Percentiles rank a stretch among this genome's conserved stretches.
Evolutionary conservation across 176 grass and related monocot genomes (phyloP).

Genomic region (Oryza glumipatula): DNA sequence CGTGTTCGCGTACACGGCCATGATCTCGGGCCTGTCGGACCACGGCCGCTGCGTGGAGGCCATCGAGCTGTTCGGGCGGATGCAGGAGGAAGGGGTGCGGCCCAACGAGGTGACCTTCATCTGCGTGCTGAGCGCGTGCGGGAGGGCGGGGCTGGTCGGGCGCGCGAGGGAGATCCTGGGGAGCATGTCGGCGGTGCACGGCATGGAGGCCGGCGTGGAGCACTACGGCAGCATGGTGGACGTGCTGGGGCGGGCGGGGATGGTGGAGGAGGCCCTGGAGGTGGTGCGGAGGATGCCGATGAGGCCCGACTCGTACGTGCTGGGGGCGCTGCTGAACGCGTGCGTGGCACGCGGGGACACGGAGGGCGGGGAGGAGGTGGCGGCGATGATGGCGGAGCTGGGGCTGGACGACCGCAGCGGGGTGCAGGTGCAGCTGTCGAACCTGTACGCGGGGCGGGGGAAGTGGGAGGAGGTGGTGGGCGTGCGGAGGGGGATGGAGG

Average conservation of each 20-base stretch:
- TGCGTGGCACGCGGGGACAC: constrained; percentile 35
- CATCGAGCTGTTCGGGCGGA: constrained; percentile 38
- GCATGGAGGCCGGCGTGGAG: constrained; percentile 50
- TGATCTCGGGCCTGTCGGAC: constrained; percentile 68
- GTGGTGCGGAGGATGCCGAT: constrained; percentile 50
- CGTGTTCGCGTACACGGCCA: constrained; percentile 65
- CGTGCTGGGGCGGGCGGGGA: constrained; percentile 55
- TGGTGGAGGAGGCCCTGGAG: constrained; percentile 40
- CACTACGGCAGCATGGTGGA: constrained; percentile 71
- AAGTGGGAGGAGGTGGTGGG: constrained; percentile 53
- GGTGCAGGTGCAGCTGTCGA: neutral
- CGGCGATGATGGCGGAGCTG: neutral
- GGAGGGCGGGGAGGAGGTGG: neutral
- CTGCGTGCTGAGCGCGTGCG: constrained; percentile 56
- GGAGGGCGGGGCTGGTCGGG: constrained; percentile 33
- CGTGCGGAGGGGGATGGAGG: constrained; percentile 47
- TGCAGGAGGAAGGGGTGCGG: constrained; percentile 51
- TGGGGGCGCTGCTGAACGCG: constrained; percentile 66
- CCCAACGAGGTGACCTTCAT: constrained; percentile 76
- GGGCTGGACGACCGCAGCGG: neutral
- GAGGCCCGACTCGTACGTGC: constrained; percentile 62
- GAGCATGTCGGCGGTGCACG: constrained; percentile 38
- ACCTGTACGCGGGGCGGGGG: constrained; percentile 42
- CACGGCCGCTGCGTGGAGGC: constrained; percentile 46
- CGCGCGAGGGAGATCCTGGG: constrained; percentile 43